Conservation (phyloP, 495 filamentous ascomycete species). For the Lepidopterella palustris region DNA sequence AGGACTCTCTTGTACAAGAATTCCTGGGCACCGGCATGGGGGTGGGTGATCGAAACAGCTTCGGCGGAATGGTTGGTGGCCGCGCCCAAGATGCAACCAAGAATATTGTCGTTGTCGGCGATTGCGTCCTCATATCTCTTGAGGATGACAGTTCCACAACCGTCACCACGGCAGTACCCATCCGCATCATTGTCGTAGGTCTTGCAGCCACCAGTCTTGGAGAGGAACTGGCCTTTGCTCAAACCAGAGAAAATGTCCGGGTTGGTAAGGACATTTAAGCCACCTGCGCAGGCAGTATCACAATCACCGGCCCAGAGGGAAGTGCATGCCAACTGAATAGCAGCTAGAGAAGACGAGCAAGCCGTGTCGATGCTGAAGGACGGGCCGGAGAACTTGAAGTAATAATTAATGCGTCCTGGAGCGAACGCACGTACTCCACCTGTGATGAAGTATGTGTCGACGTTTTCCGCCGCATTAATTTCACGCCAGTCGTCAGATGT, state of each 20-base stretch:
- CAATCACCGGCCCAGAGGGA: conserved; percentile 76
- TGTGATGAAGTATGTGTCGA: conserved; percentile 91
- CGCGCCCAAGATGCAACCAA: conserved; percentile 41
- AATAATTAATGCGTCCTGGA: conserved; percentile 81
- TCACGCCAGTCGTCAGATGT: conserved; percentile 91
- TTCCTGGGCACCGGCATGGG: conserved; percentile 45
- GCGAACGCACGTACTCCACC: conserved; percentile 83
- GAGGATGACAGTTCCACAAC: conserved; percentile 41
- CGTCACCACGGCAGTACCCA: conserved; percentile 47
- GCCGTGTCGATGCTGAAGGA: conserved; percentile 85
- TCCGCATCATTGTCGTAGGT: conserved; percentile 45
- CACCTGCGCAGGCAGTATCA: conserved; percentile 78
- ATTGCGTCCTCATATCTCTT: conserved; percentile 47
- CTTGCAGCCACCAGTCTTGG: conserved; percentile 71
- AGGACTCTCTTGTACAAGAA: conserved; percentile 42
- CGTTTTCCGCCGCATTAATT: conserved; percentile 80
- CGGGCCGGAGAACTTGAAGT: conserved; percentile 83
- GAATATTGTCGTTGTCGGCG: conserved; percentile 45
- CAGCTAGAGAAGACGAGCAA: conserved; percentile 78
- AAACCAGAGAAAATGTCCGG: conserved; percentile 81
- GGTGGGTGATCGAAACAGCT: conserved; percentile 43
- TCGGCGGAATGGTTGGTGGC: conserved; percentile 41
- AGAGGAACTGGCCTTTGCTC: conserved; percentile 75
- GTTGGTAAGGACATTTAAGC: conserved; percentile 73
- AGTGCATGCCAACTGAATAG: conserved; percentile 78